A percentile compares a stretch with the other conserved stretches of the same genome.
Conservation (phyloP, 495 filamentous ascomycete species). For the Cercophora scortea region DNA sequence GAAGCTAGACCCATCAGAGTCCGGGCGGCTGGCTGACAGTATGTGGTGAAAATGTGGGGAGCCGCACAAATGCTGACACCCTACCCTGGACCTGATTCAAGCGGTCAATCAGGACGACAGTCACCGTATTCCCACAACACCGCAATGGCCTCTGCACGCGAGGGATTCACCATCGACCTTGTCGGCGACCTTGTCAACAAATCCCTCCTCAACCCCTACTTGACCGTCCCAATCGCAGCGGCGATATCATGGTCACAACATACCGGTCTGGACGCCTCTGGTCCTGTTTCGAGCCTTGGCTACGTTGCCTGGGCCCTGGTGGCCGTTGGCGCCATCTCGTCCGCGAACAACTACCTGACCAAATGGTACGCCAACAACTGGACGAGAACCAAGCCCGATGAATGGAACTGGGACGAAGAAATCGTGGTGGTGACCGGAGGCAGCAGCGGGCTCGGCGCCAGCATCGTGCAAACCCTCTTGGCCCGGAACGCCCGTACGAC, state of each 20-base stretch:
- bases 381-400: slow-evolving; percentile 5
- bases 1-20: no score
- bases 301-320: slow-evolving; percentile 7
- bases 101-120: no score
- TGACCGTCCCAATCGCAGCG: slow-evolving; percentile 14
- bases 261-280: background rate
- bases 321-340: slow-evolving; percentile 7
- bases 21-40: no score
- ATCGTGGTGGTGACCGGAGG: slow-evolving; percentile 23
- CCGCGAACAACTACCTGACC: slow-evolving; percentile 16
- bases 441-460: slow-evolving; percentile 17
- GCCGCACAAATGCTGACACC: no score
- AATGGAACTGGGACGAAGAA: slow-evolving; percentile 19
- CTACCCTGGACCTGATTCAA: no score
- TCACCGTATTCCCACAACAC: no score
- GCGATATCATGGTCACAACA: background rate
- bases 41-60: no score
- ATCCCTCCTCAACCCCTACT: slow-evolving; percentile 14
- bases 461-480: slow-evolving; percentile 10
- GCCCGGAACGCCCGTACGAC: slow-evolving; percentile 10
- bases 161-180: no score
- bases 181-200: background rate
- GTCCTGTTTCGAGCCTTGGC: background rate
- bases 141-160: no score
- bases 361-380: slow-evolving; percentile 23